Base-by-base conservation (phyloP, 176 grass and related monocot species). In the Metroxylon sagu region DNA sequence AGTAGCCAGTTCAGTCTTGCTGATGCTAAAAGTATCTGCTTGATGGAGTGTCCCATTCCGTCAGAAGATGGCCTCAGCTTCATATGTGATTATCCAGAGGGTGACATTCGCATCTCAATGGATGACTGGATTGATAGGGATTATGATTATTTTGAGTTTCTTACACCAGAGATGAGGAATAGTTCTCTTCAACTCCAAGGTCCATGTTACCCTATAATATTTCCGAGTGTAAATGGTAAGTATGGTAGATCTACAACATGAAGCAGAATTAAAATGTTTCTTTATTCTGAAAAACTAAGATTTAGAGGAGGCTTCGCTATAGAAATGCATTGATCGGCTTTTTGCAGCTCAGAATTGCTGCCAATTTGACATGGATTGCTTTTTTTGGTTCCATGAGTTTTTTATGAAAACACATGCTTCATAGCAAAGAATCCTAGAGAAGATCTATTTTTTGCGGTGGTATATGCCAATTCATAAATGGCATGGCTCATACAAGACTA, bases 61-160 rank as follows among this genome's bases (percentile, higher is more conserved):
- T 74, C 76, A 1, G 73, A 70, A 18, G 93, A 98, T 50, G 87
- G 70, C 2, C 56, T 98, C 28, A 98, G 92, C 66, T 98, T 80
- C 58, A 65, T 98, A 16, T 98, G 93, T 65, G 93, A 98, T 67
- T 98, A 98, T 59, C 93, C 93, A 2, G 93, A 92, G 23, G 93
- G 93, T 21, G 87, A 92, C 60, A 85, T 98, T 16, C 70, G 56
- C 35, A 75, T 98, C 58, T 80, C 93, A 1, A 56, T 92, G 5
- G 93, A 98, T 72, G 93, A 92, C 16, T 98, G 93, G 93, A 98
- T 98, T 72, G 75, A 98, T 59, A 88, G 84, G 72, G 87, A 98
- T 52, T 98, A 98, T 31, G 84, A 98, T 61, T 98, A 98, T 77
- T 98, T 88, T 58, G 93, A 98, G 53, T 85, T 78, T 52, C 93